Base-by-base conservation (phyloP, 805 yeast genomes). In the Suhomyces sp. region DNA sequence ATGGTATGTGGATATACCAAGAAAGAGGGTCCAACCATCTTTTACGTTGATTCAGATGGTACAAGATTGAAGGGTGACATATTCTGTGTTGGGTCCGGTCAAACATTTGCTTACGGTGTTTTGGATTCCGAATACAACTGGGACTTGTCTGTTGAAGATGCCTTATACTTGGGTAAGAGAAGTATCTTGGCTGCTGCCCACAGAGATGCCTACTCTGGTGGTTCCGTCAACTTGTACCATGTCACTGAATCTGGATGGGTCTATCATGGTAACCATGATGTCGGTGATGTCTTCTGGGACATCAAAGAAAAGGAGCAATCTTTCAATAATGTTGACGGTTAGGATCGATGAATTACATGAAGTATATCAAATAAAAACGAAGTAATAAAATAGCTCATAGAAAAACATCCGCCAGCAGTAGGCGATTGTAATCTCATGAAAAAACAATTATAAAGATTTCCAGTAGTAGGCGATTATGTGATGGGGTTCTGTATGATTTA, bases 1-100 rank as follows among this genome's bases (percentile, higher is more conserved):
- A 94, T 94, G 99, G 80, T 94, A 60, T 94, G 98, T 78, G 99
- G 99, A 21, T 89, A 87, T 72, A 93, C 98, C 21, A 85, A 89
- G 65, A 88, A 89, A 62, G 97, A 92, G 68, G 97, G 97, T 15
- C 98, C 99, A 46, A 84, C 97, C 22, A 87, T 94, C 50, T 94
- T 86, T 73, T 94, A 94, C 62, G 98, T 94, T 37, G 99, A 94
- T 73, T 88, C 96, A 24, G 99, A 94, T 66, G 99, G 99, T 49
- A 87, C 97, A 4, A 84, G 99, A 72, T 77, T 94, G 64, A 86
- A 89, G 68, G 99, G 99, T 51, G 97, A 93, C 66, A 61, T 92
- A 57, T 94, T 94, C 73, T 90, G 97, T 77, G 99, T 94, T 29
- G 99, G 99, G 45, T 93, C 98, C 1, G 99, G 99, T 72, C 99